Conservation (phyloP, 129 eudicot species). For the Ambrosia trifida region DNA sequence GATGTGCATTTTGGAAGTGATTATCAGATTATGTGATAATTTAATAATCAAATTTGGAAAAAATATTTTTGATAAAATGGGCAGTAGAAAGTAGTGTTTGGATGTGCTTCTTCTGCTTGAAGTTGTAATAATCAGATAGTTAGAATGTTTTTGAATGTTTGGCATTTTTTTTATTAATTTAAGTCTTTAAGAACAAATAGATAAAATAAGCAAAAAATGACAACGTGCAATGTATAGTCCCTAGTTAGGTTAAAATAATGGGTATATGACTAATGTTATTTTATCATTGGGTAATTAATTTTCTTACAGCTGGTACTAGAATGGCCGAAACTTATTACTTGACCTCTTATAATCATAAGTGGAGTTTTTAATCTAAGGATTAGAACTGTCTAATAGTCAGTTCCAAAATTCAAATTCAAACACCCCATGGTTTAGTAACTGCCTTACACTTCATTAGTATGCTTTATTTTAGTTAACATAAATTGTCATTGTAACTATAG, state of each 20-base stretch:
- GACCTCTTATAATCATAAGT: background rate
- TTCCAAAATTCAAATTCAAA: background rate
- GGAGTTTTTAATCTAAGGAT: background rate
- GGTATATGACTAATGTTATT: background rate
- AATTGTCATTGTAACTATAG: background rate
- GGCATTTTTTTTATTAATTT: background rate
- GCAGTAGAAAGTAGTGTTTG: background rate
- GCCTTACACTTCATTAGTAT: background rate
- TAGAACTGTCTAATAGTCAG: background rate
- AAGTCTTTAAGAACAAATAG: background rate
- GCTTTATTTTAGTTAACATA: conserved; percentile 4
- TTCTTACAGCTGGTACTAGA: background rate
- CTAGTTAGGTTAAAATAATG: background rate
- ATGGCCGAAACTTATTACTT: background rate
- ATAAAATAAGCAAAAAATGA: background rate
- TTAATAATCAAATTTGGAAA: background rate
- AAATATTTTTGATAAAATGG: background rate
- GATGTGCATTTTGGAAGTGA: background rate
- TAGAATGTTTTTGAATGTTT: background rate
- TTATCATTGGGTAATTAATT: background rate
- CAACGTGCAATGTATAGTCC: background rate
- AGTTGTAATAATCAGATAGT: background rate
- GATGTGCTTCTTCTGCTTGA: conserved; percentile 7
- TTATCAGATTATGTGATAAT: too few species aligned
- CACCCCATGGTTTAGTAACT: background rate